Percentiles rank a stretch among this genome's conserved stretches.
phyloP scores from a whole-genome alignment of 208 protist genomes.

The Leishmania major region DNA sequence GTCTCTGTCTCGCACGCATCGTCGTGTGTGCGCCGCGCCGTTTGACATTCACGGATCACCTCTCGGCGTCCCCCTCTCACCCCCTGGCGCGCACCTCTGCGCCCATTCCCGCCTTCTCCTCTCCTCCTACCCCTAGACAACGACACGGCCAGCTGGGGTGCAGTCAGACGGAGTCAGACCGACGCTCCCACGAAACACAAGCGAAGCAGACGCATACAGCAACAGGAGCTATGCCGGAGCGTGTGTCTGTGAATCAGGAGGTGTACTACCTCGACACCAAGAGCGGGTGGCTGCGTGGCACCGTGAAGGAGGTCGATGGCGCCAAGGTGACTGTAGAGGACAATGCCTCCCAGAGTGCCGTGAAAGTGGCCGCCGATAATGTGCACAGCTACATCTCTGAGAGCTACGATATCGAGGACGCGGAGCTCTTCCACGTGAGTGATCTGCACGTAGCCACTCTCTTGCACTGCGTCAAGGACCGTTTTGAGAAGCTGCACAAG shows the following conservation, averaged over 20 bases:
- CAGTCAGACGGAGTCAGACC: background rate
- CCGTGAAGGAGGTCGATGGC: constrained; percentile 41
- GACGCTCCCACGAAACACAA: too few species aligned
- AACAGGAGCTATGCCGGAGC: constrained; percentile 52
- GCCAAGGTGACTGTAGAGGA: constrained; percentile 64
- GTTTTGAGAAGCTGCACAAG: constrained; percentile 80
- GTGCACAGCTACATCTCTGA: constrained; percentile 83
- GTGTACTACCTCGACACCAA: constrained; percentile 81
- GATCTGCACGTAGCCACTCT: constrained; percentile 92
- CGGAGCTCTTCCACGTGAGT: constrained; percentile 84
- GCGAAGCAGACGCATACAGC: background rate
- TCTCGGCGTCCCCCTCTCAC: background rate
- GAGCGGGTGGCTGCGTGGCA: constrained; percentile 75
- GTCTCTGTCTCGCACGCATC: background rate
- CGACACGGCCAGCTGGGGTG: too few species aligned
- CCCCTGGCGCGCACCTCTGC: background rate
- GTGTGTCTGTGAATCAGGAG: constrained; percentile 70
- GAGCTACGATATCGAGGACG: constrained; percentile 70
- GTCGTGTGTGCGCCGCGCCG: background rate
- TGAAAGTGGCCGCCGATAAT: constrained; percentile 36
- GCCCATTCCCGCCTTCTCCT: background rate
- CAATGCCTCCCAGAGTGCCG: constrained; percentile 24
- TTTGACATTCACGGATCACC: background rate
- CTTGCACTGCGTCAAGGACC: constrained; percentile 89
- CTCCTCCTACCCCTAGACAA: background rate